Base-by-base conservation (phyloP, 352 stramenopile genomes). In the Globisporangium cylindrosporum region DNA sequence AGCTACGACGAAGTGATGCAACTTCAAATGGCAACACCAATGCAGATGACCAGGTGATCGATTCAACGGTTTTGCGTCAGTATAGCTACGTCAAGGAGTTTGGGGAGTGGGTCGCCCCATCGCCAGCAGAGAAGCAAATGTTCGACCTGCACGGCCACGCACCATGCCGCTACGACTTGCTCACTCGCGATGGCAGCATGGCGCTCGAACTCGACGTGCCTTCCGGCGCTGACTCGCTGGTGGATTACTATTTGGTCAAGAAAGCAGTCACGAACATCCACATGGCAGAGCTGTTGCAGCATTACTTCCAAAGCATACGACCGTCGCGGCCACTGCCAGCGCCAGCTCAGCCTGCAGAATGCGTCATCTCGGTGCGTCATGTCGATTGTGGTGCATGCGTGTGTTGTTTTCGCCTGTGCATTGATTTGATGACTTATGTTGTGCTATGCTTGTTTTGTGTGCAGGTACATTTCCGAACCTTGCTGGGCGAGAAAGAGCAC, bases 191-290 rank as follows among this genome's bases (percentile, higher is more conserved):
- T 60, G 81, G 83, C 7, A 86, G 73, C 57, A 54, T 88, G 1
- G 70, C 61, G 25, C 54, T 91, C 29, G 78, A 89, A 53, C 66
- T 91, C 38, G 79, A 86, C 18, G 73, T 91, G 0, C 83, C 83
- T 1, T 29, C 67, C 0, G 74, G 79, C 0, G 78, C 78, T 9
- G 80, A 91, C 60, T 75, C 81, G 46, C 71, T 82, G 53, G 77
- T 77, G 62, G 81, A 90, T 66, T 89, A 88, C 66, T 91, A 81
- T 41, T 68, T 89, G 49, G 78, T 90, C 53, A 89, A 87, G 73
- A 72, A 78, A 36, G 75, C 65, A 0, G 49, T 70, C 1, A 72
- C 88, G 51, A 73, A 53, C 4, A 60, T 91, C 49, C 74, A 82
- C 20, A 68, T 86, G 63, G 63, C 79, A 60, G 83, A 91, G 62